Evolutionary conservation across 2,329 filamentous ascomycete genomes (phyloP).

Genomic region (Calonectria crousiana): DNA sequence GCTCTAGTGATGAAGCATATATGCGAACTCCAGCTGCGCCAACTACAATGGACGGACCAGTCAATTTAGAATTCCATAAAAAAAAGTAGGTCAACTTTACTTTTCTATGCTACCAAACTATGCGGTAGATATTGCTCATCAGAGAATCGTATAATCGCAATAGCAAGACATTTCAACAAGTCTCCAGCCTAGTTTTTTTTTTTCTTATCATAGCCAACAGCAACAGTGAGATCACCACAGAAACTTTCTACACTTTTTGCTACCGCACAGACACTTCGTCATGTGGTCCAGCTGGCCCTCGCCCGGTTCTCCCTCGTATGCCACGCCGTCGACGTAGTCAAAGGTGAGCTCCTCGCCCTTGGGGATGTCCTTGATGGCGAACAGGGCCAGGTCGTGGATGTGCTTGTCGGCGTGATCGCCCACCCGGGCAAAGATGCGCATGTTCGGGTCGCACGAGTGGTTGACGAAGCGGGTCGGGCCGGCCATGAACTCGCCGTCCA

Average conservation of each 20-base stretch:
- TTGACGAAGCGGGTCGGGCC: conserved; percentile 87
- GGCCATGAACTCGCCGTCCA: conserved; percentile 81
- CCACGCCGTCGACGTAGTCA: conserved; percentile 79
- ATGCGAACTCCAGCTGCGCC: background rate
- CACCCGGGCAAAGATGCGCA: conserved; percentile 82
- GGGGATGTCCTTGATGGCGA: conserved; percentile 75
- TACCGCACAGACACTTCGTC: conserved; percentile 72
- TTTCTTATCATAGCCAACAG: background rate
- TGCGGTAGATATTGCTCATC: background rate
- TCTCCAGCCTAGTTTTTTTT: background rate
- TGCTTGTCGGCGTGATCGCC: conserved; percentile 81
- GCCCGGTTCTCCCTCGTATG: conserved; percentile 57
- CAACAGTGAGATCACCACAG: conserved; percentile 65
- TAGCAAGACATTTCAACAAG: background rate
- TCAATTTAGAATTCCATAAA: background rate
- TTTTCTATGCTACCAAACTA: background rate
- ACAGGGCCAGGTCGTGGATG: conserved; percentile 82
- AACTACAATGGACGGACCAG: background rate
- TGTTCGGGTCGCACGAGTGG: conserved; percentile 83
- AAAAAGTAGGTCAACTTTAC: background rate
- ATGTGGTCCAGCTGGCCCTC: conserved; percentile 61
- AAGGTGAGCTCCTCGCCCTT: conserved; percentile 80
- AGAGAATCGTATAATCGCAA: too few species aligned
- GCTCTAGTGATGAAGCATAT: background rate
- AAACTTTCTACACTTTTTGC: conserved; percentile 75